Conservation (phyloP, 345 rosid genomes). For the Eucalyptus grandis region DNA sequence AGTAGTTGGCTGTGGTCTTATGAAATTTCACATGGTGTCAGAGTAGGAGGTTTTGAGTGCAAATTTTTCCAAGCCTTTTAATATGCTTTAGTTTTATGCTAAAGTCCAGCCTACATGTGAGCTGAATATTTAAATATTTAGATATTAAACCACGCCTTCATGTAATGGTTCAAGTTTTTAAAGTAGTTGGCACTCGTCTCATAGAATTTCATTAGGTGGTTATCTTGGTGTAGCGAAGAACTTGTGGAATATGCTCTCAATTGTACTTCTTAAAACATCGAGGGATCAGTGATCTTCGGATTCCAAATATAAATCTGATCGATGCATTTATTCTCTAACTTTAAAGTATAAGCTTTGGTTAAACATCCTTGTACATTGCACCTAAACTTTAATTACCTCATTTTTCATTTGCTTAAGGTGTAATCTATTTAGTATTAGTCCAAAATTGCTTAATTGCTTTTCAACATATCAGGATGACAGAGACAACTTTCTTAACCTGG, state of each 20-base stretch:
- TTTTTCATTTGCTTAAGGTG: background rate
- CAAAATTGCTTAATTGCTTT: background rate
- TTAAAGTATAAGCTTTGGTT: background rate
- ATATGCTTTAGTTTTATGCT: background rate
- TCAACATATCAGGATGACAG: conserved; percentile 60
- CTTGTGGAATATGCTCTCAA: background rate
- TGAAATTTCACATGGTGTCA: background rate
- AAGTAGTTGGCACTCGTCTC: background rate
- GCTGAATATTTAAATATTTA: background rate
- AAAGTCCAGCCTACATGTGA: background rate
- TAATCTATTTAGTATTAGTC: background rate
- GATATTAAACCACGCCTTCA: background rate
- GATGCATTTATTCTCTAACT: background rate
- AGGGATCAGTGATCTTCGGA: background rate
- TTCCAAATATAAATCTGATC: background rate
- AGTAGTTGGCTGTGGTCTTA: background rate
- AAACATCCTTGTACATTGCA: background rate
- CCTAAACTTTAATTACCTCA: background rate
- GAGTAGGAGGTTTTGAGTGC: background rate
- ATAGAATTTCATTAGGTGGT: background rate
- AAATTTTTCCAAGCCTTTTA: background rate
- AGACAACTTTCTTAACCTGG: conserved; percentile 78
- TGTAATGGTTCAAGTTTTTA: background rate
- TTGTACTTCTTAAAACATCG: background rate
- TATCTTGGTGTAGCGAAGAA: background rate